phyloP scores from a whole-genome alignment of 75 land plant species.

The Cryptomeria japonica region DNA sequence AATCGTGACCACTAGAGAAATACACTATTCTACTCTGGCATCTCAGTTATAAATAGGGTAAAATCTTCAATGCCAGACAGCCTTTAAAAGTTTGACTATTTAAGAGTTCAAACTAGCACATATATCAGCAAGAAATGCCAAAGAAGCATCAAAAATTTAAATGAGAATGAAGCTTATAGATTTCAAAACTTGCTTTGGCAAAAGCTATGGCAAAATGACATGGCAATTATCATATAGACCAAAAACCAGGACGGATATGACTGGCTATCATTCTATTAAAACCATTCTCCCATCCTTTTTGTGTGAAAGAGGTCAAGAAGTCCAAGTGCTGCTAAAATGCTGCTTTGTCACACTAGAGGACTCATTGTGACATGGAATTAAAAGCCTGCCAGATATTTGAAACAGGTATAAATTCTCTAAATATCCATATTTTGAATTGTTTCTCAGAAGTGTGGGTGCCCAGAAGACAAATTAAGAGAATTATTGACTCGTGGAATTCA shows the following conservation, averaged over 20 bases:
- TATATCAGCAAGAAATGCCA: background rate
- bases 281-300: background rate
- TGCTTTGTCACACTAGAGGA: background rate
- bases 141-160: background rate
- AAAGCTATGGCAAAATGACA: background rate
- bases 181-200: background rate
- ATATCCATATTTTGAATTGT: background rate
- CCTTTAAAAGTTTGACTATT: background rate
- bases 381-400: background rate
- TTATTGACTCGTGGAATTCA: background rate
- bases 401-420: background rate
- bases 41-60: background rate
- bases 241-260: background rate
- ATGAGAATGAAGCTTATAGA: background rate
- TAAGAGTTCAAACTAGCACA: background rate
- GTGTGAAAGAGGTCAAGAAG: background rate
- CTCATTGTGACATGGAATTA: background rate
- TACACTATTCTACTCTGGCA: background rate
- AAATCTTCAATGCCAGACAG: background rate
- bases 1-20: background rate
- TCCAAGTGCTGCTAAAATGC: background rate
- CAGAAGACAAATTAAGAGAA: background rate
- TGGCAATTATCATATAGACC: background rate
- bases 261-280: background rate
- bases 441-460: background rate